phyloP scores from a whole-genome alignment of 2,329 filamentous ascomycete genomes.

The Penicillium hesseltinei region DNA sequence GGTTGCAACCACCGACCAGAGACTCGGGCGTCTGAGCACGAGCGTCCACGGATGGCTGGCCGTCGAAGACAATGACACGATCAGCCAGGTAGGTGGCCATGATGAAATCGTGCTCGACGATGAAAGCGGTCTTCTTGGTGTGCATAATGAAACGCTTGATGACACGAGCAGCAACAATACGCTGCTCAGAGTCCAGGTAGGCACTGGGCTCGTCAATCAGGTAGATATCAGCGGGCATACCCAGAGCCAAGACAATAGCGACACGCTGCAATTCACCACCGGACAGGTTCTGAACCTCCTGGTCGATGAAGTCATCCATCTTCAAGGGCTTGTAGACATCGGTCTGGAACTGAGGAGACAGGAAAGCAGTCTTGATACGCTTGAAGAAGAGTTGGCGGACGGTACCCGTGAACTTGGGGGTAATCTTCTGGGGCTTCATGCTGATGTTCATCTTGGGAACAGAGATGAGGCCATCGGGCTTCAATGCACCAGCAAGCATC shows the following conservation, averaged over 20 bases:
- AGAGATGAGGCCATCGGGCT: constrained; percentile 76
- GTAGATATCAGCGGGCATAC: constrained; percentile 95
- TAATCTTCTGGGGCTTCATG: constrained; percentile 99
- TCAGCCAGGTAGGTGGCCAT: constrained; percentile 85
- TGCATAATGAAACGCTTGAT: constrained; percentile 99
- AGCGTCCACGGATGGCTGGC: constrained; percentile 81
- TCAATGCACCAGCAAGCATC: constrained; percentile 87
- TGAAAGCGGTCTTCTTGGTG: constrained; percentile 97
- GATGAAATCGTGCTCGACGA: constrained; percentile 99
- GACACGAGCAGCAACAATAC: constrained; percentile 93
- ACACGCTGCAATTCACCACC: constrained; percentile 99
- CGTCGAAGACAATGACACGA: constrained; percentile 97
- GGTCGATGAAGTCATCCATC: constrained; percentile 98
- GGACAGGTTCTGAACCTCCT: constrained; percentile 98
- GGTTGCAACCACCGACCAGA: constrained; percentile 92
- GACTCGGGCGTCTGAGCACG: constrained; percentile 89
- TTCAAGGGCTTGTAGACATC: constrained; percentile 99
- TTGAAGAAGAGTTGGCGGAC: constrained; percentile 99
- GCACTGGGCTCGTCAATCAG: constrained; percentile 96
- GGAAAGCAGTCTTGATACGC: constrained; percentile 96
- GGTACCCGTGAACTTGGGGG: constrained; percentile 94
- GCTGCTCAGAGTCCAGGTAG: constrained; percentile 98
- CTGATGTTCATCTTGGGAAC: constrained; percentile 95
- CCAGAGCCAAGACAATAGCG: constrained; percentile 93
- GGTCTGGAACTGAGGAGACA: constrained; percentile 97